Conservation (phyloP, 169 alveolate species). For the Cryptosporidium viatorum region DNA sequence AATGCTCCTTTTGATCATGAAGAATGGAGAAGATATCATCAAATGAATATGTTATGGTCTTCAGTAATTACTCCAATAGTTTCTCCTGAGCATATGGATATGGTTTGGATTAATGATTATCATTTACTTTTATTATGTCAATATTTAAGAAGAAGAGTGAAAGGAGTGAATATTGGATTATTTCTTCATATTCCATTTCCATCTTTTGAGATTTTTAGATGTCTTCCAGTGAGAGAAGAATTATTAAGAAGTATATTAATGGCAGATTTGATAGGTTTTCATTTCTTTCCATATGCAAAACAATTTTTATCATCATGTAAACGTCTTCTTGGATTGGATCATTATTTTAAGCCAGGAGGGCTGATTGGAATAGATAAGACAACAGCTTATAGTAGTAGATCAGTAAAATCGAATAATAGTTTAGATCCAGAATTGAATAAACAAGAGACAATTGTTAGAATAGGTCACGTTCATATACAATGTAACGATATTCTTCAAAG, state of each 20-base stretch:
- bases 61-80: conserved; percentile 78
- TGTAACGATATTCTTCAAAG: conserved; percentile 55
- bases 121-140: conserved; percentile 89
- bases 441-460: conserved; percentile 64
- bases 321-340: conserved; percentile 89
- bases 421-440: neutral
- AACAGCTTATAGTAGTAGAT: neutral
- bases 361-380: conserved; percentile 85
- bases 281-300: conserved; percentile 92
- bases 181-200: conserved; percentile 96
- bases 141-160: conserved; percentile 82
- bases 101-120: conserved; percentile 93
- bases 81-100: conserved; percentile 78
- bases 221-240: conserved; percentile 91
- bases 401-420: neutral
- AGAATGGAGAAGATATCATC: conserved; percentile 82
- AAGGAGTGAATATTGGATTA: conserved; percentile 88
- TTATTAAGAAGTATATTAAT: conserved; percentile 91
- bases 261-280: conserved; percentile 94
- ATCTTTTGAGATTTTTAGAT: conserved; percentile 88
- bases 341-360: conserved; percentile 87
- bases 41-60: conserved; percentile 77
- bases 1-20: conserved; percentile 82
- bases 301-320: conserved; percentile 89
- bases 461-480: conserved; percentile 63